phyloP scores from a whole-genome alignment of 2,329 filamentous ascomycete genomes.

The Aspergillus pseudoterreus region DNA sequence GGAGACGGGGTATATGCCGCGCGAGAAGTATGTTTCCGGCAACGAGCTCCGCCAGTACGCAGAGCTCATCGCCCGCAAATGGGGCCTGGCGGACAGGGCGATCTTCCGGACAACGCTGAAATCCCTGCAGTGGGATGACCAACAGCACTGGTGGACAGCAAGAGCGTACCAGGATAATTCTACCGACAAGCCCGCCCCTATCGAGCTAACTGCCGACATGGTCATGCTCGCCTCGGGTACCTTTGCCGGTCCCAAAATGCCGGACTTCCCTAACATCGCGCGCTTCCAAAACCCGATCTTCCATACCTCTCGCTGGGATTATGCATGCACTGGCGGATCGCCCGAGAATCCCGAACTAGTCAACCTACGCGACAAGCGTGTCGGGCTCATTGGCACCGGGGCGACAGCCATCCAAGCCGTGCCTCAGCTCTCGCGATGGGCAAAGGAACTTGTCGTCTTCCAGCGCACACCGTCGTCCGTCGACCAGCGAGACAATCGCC shows the following conservation, averaged over 20 bases:
- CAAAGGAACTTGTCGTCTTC: constrained; percentile 34
- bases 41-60: constrained; percentile 10
- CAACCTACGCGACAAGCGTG: constrained; percentile 30
- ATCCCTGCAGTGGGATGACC: constrained; percentile 26
- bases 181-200: not conserved
- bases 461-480: constrained; percentile 42
- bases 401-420: constrained; percentile 42
- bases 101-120: constrained; percentile 44
- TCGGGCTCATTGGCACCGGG: constrained; percentile 46
- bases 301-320: constrained; percentile 26
- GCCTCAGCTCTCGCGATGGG: constrained; percentile 36
- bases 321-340: constrained; percentile 7
- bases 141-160: constrained; percentile 40
- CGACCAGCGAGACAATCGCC: constrained; percentile 26
- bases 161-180: not conserved
- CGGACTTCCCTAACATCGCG: constrained; percentile 19
- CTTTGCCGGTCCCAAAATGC: constrained; percentile 17
- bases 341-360: constrained; percentile 1
- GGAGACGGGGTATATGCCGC: constrained; percentile 14
- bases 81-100: constrained; percentile 38
- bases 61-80: constrained; percentile 30
- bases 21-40: constrained; percentile 6
- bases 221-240: constrained; percentile 34
- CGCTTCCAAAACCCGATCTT: constrained; percentile 20
- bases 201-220: constrained; percentile 30